phyloP scores from a whole-genome alignment of 805 yeast genomes.

The Teunomyces aglyptinius region DNA sequence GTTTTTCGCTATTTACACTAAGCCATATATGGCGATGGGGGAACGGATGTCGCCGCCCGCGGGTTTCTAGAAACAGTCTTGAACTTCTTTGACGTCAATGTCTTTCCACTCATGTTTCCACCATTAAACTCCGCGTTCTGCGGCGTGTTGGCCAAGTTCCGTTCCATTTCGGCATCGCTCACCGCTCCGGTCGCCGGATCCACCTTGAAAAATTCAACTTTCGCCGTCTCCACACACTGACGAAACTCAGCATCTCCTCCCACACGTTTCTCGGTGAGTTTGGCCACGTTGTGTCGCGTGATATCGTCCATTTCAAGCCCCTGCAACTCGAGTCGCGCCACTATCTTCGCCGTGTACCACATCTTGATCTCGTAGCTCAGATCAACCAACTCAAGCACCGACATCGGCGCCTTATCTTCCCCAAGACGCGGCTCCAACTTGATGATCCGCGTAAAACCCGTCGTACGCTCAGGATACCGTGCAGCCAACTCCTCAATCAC shows the following conservation, averaged over 20 bases:
- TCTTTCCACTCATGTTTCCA: slow-evolving; percentile 21
- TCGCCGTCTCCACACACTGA: slow-evolving; percentile 56
- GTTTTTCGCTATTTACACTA: slow-evolving; percentile 1
- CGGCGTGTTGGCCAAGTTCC: slow-evolving; percentile 35
- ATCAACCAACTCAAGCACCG: slow-evolving; percentile 84
- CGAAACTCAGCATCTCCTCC: slow-evolving; percentile 55
- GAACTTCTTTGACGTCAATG: slow-evolving; percentile 33
- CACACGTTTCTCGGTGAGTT: slow-evolving; percentile 45
- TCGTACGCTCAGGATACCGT: slow-evolving; percentile 60
- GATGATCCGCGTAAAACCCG: slow-evolving; percentile 85
- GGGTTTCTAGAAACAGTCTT: slow-evolving; percentile 27
- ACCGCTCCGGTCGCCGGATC: slow-evolving; percentile 30
- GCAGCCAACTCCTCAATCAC: slow-evolving; percentile 62
- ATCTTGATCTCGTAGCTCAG: slow-evolving; percentile 60
- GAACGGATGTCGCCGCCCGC: slow-evolving; percentile 13
- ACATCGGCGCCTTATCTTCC: slow-evolving; percentile 83
- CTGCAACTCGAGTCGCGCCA: slow-evolving; percentile 75
- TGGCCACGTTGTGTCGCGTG: slow-evolving; percentile 56
- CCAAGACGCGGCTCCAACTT: slow-evolving; percentile 82
- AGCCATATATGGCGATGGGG: slow-evolving; percentile 12
- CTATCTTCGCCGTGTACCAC: slow-evolving; percentile 77
- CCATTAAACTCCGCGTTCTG: slow-evolving; percentile 25
- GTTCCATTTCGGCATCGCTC: slow-evolving; percentile 19
- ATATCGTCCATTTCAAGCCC: slow-evolving; percentile 47
- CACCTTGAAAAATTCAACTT: slow-evolving; percentile 33